phyloP scores from a whole-genome alignment of 495 filamentous ascomycete genomes.

The Astrothelium macrocarpum region DNA sequence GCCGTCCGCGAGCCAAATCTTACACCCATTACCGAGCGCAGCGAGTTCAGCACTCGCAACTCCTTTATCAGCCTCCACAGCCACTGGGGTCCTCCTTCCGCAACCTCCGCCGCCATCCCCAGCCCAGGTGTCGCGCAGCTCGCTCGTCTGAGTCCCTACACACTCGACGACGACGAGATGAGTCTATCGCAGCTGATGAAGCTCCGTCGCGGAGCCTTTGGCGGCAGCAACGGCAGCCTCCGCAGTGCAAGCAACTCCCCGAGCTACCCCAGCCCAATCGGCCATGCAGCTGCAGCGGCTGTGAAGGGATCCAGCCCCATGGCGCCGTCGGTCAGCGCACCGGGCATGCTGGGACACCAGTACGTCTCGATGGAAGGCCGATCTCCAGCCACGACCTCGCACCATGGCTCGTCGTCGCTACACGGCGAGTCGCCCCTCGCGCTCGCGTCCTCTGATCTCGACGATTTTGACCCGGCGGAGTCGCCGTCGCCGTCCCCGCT shows the following conservation, averaged over 20 bases:
- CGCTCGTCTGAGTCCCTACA: constrained; percentile 51
- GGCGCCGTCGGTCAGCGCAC: constrained; percentile 5
- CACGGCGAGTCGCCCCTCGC: constrained; percentile 1
- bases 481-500: not conserved
- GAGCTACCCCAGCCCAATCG: constrained; percentile 36
- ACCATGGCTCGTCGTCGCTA: not conserved
- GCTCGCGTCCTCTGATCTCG: not conserved
- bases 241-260: constrained; percentile 47
- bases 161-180: constrained; percentile 55
- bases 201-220: constrained; percentile 66
- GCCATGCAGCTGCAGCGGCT: not conserved
- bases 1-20: constrained; percentile 78
- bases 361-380: not conserved
- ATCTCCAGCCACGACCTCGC: not conserved
- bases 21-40: constrained; percentile 92
- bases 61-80: constrained; percentile 62
- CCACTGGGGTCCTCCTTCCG: constrained; percentile 40
- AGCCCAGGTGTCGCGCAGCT: constrained; percentile 63
- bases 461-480: not conserved
- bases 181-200: constrained; percentile 60
- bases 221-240: constrained; percentile 66
- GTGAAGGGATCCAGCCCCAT: not conserved
- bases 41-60: constrained; percentile 91
- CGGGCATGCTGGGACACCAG: not conserved
- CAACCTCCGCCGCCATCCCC: constrained; percentile 32